Conservation (phyloP, 768 basidiomycete genomes). For the Podaxis carcinomalis region DNA sequence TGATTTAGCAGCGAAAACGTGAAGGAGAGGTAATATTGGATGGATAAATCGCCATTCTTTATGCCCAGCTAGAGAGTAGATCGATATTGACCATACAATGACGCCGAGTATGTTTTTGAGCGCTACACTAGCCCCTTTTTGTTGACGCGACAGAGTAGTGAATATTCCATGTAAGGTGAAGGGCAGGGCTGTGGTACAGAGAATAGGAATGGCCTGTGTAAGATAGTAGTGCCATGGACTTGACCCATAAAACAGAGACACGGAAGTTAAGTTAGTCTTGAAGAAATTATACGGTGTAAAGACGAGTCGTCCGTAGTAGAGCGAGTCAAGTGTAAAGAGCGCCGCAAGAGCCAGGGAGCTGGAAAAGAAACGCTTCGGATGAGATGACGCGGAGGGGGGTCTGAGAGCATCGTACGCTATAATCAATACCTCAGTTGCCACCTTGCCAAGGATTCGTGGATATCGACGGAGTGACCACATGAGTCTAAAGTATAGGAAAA, state of each 20-base stretch:
- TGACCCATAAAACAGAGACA: constrained; percentile 91
- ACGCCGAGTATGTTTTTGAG: constrained; percentile 42
- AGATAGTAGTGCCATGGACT: constrained; percentile 89
- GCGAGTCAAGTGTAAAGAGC: constrained; percentile 55
- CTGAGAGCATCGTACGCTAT: constrained; percentile 40
- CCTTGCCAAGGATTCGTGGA: constrained; percentile 20
- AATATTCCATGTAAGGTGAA: constrained; percentile 64
- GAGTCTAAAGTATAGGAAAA: constrained; percentile 57
- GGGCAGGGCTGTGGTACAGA: constrained; percentile 70
- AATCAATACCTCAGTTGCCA: constrained; percentile 34
- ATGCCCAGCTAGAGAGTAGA: constrained; percentile 83
- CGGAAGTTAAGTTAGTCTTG: constrained; percentile 71
- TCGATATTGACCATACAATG: constrained; percentile 54
- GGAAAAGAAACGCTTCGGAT: neutral
- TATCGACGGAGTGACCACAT: constrained; percentile 48
- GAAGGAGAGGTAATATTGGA: constrained; percentile 80
- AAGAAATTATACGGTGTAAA: constrained; percentile 84
- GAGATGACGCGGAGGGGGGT: neutral
- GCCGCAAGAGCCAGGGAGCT: constrained; percentile 22
- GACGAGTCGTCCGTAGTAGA: constrained; percentile 62
- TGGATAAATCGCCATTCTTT: constrained; percentile 99
- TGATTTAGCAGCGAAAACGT: constrained; percentile 73
- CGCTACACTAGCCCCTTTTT: constrained; percentile 20
- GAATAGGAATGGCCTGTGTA: constrained; percentile 78
- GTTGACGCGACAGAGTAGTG: constrained; percentile 22